Percentiles rank a stretch among this genome's conserved stretches.
These are phyloP conservation scores for Russula dissimulans DNA, from an alignment of 768 basidiomycete genomes.

Conservation along the genomic window DNA sequence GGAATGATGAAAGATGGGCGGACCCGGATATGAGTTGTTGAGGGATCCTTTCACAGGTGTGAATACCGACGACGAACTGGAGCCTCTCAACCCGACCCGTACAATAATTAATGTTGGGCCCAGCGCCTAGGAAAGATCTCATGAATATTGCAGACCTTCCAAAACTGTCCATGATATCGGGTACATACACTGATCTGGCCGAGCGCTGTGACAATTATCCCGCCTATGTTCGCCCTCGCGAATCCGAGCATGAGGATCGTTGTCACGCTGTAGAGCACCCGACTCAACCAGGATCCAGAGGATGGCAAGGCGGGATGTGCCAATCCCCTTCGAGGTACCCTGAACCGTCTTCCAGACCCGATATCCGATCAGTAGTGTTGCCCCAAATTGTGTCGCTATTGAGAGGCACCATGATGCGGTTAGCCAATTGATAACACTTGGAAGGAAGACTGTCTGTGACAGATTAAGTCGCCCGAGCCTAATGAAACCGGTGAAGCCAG, in stretches of 20 bases:
- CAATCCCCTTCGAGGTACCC: not conserved
- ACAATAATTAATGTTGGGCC: conserved; percentile 8
- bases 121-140: not conserved
- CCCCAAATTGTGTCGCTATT: conserved; percentile 9
- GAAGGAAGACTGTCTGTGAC: not conserved
- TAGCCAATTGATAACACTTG: conserved; percentile 1
- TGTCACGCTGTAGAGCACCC: conserved; percentile 7
- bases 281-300: conserved; percentile 15
- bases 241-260: conserved; percentile 4
- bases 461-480: not conserved
- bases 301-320: not conserved
- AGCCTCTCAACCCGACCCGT: not conserved
- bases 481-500: conserved; percentile 1
- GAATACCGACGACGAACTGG: not conserved
- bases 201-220: not conserved
- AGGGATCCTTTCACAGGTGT: conserved; percentile 1
- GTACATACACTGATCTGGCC: conserved; percentile 11
- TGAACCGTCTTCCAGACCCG: conserved; percentile 3
- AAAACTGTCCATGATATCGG: no score
- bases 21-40: not conserved
- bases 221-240: not conserved
- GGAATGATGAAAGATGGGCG: not conserved
- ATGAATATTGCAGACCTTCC: not conserved
- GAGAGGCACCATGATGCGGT: conserved; percentile 7
- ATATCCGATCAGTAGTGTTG: conserved; percentile 10